Conservation (phyloP, 2,329 filamentous ascomycete genomes). For the Metarhizium rileyi region DNA sequence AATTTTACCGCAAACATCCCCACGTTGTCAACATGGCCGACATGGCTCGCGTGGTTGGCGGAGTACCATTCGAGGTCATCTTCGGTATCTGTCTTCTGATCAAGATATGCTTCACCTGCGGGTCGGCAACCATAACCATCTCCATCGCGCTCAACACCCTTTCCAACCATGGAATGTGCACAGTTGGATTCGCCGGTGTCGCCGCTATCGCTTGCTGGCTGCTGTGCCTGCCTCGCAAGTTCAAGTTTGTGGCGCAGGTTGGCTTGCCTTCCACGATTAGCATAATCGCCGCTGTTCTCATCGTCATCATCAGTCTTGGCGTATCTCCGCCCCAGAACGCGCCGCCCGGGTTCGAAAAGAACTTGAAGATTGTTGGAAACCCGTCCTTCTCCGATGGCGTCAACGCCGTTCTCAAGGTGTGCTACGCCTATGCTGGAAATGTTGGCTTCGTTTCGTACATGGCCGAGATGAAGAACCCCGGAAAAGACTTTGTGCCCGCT, state of each 20-base stretch:
- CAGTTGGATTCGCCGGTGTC: constrained; percentile 55
- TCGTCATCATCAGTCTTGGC: constrained; percentile 27
- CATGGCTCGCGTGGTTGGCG: constrained; percentile 47
- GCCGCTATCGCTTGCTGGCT: constrained; percentile 52
- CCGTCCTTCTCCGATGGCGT: constrained; percentile 23
- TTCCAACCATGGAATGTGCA: constrained; percentile 50
- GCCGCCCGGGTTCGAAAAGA: constrained; percentile 17
- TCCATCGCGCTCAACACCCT: constrained; percentile 63
- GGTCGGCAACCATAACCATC: constrained; percentile 55
- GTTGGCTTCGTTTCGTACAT: constrained; percentile 27
- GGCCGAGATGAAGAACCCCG: constrained; percentile 26
- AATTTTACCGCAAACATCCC: constrained; percentile 59
- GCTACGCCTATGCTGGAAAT: constrained; percentile 28
- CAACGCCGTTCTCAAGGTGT: constrained; percentile 24
- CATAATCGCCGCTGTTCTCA: constrained; percentile 24
- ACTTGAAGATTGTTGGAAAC: constrained; percentile 19
- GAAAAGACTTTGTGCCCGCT: constrained; percentile 22
- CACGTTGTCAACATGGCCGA: constrained; percentile 63
- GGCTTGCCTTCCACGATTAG: constrained; percentile 24
- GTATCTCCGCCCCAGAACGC: constrained; percentile 20
- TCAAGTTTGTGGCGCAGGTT: constrained; percentile 30
- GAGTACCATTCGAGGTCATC: constrained; percentile 16
- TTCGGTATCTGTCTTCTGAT: constrained; percentile 53
- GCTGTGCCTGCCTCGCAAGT: constrained; percentile 58
- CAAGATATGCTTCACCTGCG: constrained; percentile 64